Base-by-base conservation (phyloP, 768 basidiomycete species). In the Mycena capillaripes region DNA sequence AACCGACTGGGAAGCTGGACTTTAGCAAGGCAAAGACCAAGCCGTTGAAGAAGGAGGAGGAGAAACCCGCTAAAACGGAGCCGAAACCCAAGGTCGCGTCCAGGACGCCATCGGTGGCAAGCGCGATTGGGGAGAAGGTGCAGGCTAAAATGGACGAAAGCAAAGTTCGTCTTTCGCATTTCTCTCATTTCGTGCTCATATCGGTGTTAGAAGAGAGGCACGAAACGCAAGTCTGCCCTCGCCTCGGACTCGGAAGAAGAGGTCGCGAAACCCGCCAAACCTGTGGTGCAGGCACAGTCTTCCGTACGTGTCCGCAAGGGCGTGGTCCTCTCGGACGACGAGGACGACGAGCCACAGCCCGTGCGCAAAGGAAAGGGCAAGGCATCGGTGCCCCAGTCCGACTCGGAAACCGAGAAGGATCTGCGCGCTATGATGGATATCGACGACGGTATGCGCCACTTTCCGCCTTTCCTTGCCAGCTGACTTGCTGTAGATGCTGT, bases 401-500 rank as follows among this genome's bases (percentile, higher is more conserved):
- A 84, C 74, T 79, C 80, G 3, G 83, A 85, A 30, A 84, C 84
- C 11, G 88, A 90, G 68, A 82, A 85, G 19, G 88, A 88, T 12
- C 82, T 84, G 14, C 84, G 83, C 50, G 91, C 88, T 12, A 87
- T 94, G 84, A 93, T 94, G 93, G 93, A 95, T 60, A 86, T 94
- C 64, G 93, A 93, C 66, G 93, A 94, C 76, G 89, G 93, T 92
- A 71, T 19, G 83, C 25, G 3, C 19, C 11, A 21, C 40, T 14
- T 53, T 58, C 59, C 42, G 21, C 27, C 21, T 62, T 44, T 44
- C 30, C 58, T 55, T 12, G 46, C 61, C 52, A n/a, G 56, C 63
- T 57, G 10, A 29, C 36, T 50, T 40, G 12, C 17, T 65, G 12
- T 66, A 86, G 86, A 84, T 66, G 71, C 81, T 73, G 81, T 84